Evolutionary conservation across 495 filamentous ascomycete genomes (phyloP), one percentile per base, ranked within the genome.

Genomic region (Tricharina praecox): DNA sequence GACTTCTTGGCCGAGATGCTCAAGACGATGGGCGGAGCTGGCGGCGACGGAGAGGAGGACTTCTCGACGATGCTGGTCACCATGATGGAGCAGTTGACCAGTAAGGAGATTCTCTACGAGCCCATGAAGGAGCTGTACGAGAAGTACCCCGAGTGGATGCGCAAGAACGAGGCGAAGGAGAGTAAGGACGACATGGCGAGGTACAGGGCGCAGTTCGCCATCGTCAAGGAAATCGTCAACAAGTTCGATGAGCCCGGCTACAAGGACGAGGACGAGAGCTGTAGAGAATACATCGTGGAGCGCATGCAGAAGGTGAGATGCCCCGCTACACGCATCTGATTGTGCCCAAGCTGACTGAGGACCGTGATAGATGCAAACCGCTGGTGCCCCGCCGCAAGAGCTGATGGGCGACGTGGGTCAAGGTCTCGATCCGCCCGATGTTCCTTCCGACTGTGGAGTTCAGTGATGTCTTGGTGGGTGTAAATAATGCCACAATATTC

Each of bases 61-160:
- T 79, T 95, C 54, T 82, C 79, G 21, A 87, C 90, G 64, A 81
- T 96, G 77, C 71, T 96, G 24, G 69, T 92, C 68, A 82, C 80
- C 23, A 93, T 95, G 85, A 96, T 97, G 87, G 85, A 96, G 64
- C 85, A 97, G 63, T 68, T 97, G 47, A 95, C 90, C 1, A 92
- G 90, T 59, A 96, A 93, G 68, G 90, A 97, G 58, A 93, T 97
- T 49, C 67, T 97, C 35, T 95, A 97, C 57, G 87, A 95, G 66
- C 90, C 90, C 13, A 95, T 97, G 88, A 93, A 90, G 67, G 92
- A 97, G 65, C 64, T 96, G 50, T 68, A 88, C 59, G 78, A 80
- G 20, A 95, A 94, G 64, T 97, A 88, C 58, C 85, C 82, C 0
- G 73, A 62, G 2, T 97, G 90, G 90, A 67, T 97, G 60, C 72